These are phyloP conservation scores for Saccharomyces hybrid DNA, from an alignment of 1,139 yeast species.

Conservation along the genomic window DNA sequence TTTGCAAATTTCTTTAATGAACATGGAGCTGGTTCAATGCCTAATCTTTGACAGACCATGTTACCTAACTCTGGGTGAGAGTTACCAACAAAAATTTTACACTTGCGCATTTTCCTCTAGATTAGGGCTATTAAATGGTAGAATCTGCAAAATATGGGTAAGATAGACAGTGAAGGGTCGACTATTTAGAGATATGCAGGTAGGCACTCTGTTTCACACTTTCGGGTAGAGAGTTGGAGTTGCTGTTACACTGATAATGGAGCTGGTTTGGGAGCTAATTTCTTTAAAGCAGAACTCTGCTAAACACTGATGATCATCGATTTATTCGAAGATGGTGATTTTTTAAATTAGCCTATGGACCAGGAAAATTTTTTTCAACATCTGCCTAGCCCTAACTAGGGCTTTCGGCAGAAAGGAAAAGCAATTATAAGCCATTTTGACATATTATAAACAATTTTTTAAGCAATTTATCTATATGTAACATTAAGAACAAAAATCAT, in stretches of 20 bases:
- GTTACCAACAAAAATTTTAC: conserved; percentile 92
- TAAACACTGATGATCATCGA: background rate
- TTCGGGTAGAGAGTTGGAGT: background rate
- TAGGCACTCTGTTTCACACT: background rate
- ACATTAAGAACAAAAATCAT: background rate
- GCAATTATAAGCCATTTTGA: background rate
- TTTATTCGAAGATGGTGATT: background rate
- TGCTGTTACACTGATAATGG: background rate
- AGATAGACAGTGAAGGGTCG: background rate
- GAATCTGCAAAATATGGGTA: background rate
- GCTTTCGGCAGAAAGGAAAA: background rate
- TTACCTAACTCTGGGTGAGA: conserved; percentile 93
- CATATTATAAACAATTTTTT: background rate
- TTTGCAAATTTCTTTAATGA: conserved; percentile 85
- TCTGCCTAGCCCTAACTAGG: background rate
- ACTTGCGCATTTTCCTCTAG: conserved; percentile 67
- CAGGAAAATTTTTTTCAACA: background rate
- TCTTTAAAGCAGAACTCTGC: background rate
- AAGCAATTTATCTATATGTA: background rate
- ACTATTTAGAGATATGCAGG: background rate
- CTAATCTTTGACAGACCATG: conserved; percentile 81
- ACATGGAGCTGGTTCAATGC: conserved; percentile 94
- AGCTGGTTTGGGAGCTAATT: background rate
- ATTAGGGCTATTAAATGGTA: background rate
- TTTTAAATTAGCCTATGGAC: background rate